Base-by-base conservation (phyloP, 2,329 filamentous ascomycete species). In the Fusarium sp. region DNA sequence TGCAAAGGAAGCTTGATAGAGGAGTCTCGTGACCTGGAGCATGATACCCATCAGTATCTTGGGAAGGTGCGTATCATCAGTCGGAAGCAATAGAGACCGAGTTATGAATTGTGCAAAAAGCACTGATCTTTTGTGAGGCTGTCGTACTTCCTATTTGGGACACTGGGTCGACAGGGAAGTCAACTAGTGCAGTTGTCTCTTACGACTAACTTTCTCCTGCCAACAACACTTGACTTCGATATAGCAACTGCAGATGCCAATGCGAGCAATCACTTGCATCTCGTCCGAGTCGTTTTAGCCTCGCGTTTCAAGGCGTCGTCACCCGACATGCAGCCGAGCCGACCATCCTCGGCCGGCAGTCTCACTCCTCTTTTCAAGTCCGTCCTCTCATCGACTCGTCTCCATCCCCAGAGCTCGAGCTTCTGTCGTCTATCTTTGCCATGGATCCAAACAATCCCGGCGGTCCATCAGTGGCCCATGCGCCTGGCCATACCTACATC, bases 251-350 rank as follows among this genome's bases (percentile, higher is more conserved):
- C 50, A 54, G 27, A 54, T 54, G 50, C 50, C 50, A 54, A 54
- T 54, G 50, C 52, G 31, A 57, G 24, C 37, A 60, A 60, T 42
- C 40, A 47, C 62, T 35, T 42, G 35, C 62, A 64, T 64, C 62
- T 64, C 62, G 34, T 64, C 52, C 22, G 7, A 20, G 13, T 24
- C 45, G 62, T 64, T 64, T 58, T 64, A 64, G 62, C 35, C 34
- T 64, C 37, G 11, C 37, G 62, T 64, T 58, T 64, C 37, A 45
- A 64, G 18, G n/a, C 47, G 20, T 42, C 37, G 31, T 35, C 35
- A 64, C 45, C 61, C 54, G 50, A 34, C 50, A 54, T 54, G 50
- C 50, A 34, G 50, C 50, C 50, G 50, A 54, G 18, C 10, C 50
- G 50, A 34, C 18, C 27, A 13, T 31, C 50, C 31, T 54, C 27